A percentile compares a stretch with the other conserved stretches of the same genome.
These are phyloP conservation scores for Nakaseomyces nivariensis DNA, from an alignment of 1,139 yeast species.

Conservation along the genomic window DNA sequence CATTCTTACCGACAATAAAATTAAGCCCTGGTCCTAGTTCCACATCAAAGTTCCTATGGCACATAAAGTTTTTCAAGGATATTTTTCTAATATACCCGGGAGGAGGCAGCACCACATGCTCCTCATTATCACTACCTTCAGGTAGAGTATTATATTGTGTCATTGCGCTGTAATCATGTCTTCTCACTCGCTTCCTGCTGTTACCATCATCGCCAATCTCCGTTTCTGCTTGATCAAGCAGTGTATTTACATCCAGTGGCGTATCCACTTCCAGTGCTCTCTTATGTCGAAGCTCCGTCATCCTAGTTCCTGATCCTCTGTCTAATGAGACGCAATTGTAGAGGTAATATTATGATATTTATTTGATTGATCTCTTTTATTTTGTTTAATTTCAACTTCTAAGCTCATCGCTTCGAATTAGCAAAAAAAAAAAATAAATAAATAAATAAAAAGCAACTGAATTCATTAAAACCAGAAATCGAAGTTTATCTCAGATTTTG, in stretches of 20 bases:
- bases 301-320: not conserved
- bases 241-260: not conserved
- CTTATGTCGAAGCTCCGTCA: conserved; percentile 1
- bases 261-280: not conserved
- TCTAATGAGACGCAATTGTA: too few species aligned
- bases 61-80: conserved; percentile 63
- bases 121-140: not conserved
- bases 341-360: not conserved
- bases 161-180: conserved; percentile 22
- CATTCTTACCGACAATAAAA: conserved; percentile 88
- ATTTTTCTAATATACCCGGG: conserved; percentile 43
- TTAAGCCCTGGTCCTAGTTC: conserved; percentile 77
- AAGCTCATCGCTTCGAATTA: not conserved
- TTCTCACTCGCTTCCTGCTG: conserved; percentile 6
- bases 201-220: not conserved
- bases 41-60: conserved; percentile 70
- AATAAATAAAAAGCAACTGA: too few species aligned
- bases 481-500: too few species aligned
- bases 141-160: conserved; percentile 17
- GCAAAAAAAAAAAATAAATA: too few species aligned
- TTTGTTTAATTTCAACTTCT: too few species aligned
- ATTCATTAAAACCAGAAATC: too few species aligned
- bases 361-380: not conserved
- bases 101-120: conserved; percentile 7
- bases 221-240: not conserved